Evolutionary conservation across 2,329 filamentous ascomycete species (phyloP).

Genomic region (Penicillium sp.): DNA sequence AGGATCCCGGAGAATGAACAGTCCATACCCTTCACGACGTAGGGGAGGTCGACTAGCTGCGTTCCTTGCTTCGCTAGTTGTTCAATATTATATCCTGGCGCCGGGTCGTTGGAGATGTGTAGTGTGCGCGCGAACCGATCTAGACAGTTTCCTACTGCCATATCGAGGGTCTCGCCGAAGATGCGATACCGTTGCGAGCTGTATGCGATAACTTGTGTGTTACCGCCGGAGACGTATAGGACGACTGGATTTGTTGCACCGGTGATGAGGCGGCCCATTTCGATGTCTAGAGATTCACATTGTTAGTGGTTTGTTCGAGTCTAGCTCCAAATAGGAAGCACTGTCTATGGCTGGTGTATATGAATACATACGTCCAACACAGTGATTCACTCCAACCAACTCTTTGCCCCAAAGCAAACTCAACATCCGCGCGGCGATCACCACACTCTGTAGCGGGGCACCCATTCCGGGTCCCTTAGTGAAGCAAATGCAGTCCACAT

Average conservation of each 20-base stretch:
- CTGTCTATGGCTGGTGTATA: not conserved
- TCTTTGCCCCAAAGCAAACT: slow-evolving; percentile 80
- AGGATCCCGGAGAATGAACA: slow-evolving; percentile 94
- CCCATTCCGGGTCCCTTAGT: slow-evolving; percentile 97
- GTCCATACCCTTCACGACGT: slow-evolving; percentile 98
- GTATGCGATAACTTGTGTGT: slow-evolving; percentile 98
- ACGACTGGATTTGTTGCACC: slow-evolving; percentile 89
- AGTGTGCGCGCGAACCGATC: slow-evolving; percentile 93
- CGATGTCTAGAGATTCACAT: slow-evolving; percentile 63
- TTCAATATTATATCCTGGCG: slow-evolving; percentile 97
- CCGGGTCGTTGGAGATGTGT: slow-evolving; percentile 89
- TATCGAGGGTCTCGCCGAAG: slow-evolving; percentile 96
- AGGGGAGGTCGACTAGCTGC: slow-evolving; percentile 80
- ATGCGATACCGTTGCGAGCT: slow-evolving; percentile 93
- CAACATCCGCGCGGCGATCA: slow-evolving; percentile 79
- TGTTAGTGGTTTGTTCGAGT: slow-evolving; percentile 6
- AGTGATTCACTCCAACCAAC: slow-evolving; percentile 96
- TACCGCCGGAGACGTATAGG: slow-evolving; percentile 91
- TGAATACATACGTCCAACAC: slow-evolving; percentile 70
- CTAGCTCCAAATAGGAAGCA: not conserved
- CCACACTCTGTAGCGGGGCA: slow-evolving; percentile 82
- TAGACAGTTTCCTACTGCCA: slow-evolving; percentile 95
- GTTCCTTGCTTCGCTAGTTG: slow-evolving; percentile 76
- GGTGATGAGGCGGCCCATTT: slow-evolving; percentile 95
- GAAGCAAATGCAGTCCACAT: slow-evolving; percentile 92